Conservation (phyloP, 2,329 filamentous ascomycete species). For the Diaporthe batatas region DNA sequence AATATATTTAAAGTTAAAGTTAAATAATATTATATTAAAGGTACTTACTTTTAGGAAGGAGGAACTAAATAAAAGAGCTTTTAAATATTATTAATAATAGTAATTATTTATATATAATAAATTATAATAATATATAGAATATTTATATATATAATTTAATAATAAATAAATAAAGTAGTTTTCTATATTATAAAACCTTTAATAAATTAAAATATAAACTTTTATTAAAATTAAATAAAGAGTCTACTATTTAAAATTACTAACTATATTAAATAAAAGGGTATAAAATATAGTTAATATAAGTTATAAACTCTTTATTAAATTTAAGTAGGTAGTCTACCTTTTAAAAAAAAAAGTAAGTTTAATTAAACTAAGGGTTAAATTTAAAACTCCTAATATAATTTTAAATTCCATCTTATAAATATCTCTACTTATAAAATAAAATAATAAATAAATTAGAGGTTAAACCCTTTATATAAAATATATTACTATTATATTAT, state of each 20-base stretch:
- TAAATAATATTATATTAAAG: neutral
- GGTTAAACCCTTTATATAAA: neutral
- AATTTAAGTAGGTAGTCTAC: too few relatives aligned
- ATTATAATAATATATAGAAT: neutral
- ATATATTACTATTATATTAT: neutral
- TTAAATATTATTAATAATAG: neutral
- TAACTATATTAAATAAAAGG: neutral
- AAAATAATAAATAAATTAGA: too few relatives aligned
- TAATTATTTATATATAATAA: neutral
- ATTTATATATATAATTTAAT: conserved; percentile 1
- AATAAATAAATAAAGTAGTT: neutral
- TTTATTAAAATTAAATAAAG: too few relatives aligned
- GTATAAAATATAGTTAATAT: too few relatives aligned
- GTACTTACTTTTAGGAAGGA: neutral
- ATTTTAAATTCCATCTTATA: neutral
- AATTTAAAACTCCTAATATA: neutral
- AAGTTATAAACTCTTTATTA: too few relatives aligned
- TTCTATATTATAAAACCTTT: neutral
- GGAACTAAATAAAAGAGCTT: neutral
- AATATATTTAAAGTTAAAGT: neutral
- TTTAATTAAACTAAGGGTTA: too few relatives aligned
- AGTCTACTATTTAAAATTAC: neutral
- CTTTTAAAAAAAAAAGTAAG: neutral
- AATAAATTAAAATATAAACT: too few relatives aligned
- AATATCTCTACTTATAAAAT: neutral